phyloP scores from a whole-genome alignment of 208 protist species.

The Crithidia acanthocephali region DNA sequence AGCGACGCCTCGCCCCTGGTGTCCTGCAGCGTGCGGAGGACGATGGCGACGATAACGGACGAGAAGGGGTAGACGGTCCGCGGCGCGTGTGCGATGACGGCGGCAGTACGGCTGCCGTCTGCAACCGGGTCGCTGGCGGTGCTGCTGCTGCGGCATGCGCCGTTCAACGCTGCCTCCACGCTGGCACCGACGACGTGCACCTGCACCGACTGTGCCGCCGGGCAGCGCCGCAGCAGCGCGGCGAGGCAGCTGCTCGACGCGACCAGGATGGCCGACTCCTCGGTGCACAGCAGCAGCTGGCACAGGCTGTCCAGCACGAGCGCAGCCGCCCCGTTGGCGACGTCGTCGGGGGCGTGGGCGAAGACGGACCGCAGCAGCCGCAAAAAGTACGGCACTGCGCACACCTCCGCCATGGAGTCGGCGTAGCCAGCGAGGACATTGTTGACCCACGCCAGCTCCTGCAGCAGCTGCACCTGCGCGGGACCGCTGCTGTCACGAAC shows the following conservation, averaged over 20 bases:
- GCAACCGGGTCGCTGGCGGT: neutral
- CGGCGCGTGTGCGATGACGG: constrained; percentile 22
- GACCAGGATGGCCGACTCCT: constrained; percentile 59
- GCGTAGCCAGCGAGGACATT: constrained; percentile 27
- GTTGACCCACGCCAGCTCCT: constrained; percentile 37
- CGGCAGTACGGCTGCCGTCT: neutral
- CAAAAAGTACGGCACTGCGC: constrained; percentile 33
- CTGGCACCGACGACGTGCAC: constrained; percentile 24
- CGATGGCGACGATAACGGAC: constrained; percentile 48
- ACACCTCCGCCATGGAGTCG: constrained; percentile 36
- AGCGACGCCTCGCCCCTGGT: constrained; percentile 45
- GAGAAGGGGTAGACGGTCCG: constrained; percentile 41
- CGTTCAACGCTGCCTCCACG: constrained; percentile 16
- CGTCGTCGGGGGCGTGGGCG: constrained; percentile 21
- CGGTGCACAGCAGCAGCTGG: constrained; percentile 50
- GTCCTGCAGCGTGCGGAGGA: constrained; percentile 38
- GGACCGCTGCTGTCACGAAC: constrained; percentile 15
- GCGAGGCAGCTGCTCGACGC: constrained; percentile 52
- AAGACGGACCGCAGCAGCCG: constrained; percentile 31
- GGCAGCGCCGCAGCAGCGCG: constrained; percentile 52
- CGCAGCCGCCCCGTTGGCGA: constrained; percentile 29
- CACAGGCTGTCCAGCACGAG: constrained; percentile 45
- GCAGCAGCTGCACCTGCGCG: constrained; percentile 28
- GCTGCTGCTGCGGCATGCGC: neutral
- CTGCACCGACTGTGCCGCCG: constrained; percentile 35